phyloP scores from a whole-genome alignment of 2,329 filamentous ascomycete species.

The Myotisia sp. region DNA sequence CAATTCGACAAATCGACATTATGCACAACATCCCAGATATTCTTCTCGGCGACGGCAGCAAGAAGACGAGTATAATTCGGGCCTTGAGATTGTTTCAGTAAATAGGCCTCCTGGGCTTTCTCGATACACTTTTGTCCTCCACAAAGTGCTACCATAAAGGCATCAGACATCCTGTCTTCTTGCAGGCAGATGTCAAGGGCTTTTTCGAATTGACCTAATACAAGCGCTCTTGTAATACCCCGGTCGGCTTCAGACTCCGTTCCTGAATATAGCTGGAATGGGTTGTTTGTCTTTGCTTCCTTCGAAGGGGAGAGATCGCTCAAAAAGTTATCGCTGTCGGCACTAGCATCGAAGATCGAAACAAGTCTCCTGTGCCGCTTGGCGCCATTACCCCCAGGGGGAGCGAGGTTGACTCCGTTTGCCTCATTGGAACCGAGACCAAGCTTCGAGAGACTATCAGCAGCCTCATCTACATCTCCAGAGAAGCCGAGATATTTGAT shows the following conservation, averaged over 20 bases:
- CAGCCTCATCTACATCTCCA: slow-evolving; percentile 41
- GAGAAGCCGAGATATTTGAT: slow-evolving; percentile 82
- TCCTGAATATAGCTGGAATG: slow-evolving; percentile 77
- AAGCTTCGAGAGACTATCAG: slow-evolving; percentile 30
- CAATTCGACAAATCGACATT: slow-evolving; percentile 86
- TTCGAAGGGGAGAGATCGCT: slow-evolving; percentile 75
- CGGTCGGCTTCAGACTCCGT: slow-evolving; percentile 75
- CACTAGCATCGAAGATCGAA: slow-evolving; percentile 64
- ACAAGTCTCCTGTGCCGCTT: slow-evolving; percentile 53
- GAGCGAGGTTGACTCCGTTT: slow-evolving; percentile 34
- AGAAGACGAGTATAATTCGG: slow-evolving; percentile 88
- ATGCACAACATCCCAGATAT: slow-evolving; percentile 94
- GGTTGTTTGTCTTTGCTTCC: slow-evolving; percentile 82
- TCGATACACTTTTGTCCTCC: slow-evolving; percentile 86
- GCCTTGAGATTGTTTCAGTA: slow-evolving; percentile 64
- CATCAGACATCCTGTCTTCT: slow-evolving; percentile 83
- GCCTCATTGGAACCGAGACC: slow-evolving; percentile 27
- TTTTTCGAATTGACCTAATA: slow-evolving; percentile 80
- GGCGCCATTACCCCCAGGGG: slow-evolving; percentile 14
- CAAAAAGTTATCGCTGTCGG: slow-evolving; percentile 72
- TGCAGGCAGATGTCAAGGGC: slow-evolving; percentile 79
- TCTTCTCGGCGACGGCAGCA: slow-evolving; percentile 85
- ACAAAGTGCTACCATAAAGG: slow-evolving; percentile 95
- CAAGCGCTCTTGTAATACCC: slow-evolving; percentile 70
- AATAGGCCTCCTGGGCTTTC: slow-evolving; percentile 83